These are phyloP conservation scores for Croton laevigatus DNA, from an alignment of 441 rosid genomes.

Conservation along the genomic window DNA sequence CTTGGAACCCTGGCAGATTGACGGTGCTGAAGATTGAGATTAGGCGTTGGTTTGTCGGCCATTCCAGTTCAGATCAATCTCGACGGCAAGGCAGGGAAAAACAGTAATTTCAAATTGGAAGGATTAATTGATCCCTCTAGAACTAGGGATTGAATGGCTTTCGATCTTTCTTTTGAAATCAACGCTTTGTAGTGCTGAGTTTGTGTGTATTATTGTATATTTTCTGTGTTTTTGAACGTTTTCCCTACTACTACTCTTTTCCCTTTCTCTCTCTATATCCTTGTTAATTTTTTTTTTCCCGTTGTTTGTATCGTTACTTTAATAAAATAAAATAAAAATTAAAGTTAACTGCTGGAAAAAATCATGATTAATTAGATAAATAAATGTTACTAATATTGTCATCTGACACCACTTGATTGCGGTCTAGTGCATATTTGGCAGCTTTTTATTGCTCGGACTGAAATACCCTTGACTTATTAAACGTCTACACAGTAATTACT, in stretches of 20 bases:
- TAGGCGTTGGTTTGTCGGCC: constrained; percentile 28
- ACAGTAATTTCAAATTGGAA: not conserved
- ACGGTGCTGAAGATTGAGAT: constrained; percentile 1
- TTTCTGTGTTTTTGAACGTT: not conserved
- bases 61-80: constrained; percentile 12
- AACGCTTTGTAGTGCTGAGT: not conserved
- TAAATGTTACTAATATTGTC: not conserved
- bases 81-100: constrained; percentile 4
- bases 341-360: not conserved
- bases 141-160: constrained; percentile 20
- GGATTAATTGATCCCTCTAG: not conserved
- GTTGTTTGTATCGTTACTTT: not conserved
- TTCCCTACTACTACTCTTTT: not conserved
- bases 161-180: not conserved
- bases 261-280: not conserved
- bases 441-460: not conserved
- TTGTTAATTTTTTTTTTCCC: not conserved
- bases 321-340: not conserved
- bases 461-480: not conserved
- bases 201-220: not conserved
- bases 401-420: not conserved
- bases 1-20: constrained; percentile 27
- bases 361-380: not conserved
- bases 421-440: constrained; percentile 1
- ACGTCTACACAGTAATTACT: not conserved